Evolutionary conservation across 1,284 basidiomycete genomes (phyloP).

Genomic region (Mycena sp.): DNA sequence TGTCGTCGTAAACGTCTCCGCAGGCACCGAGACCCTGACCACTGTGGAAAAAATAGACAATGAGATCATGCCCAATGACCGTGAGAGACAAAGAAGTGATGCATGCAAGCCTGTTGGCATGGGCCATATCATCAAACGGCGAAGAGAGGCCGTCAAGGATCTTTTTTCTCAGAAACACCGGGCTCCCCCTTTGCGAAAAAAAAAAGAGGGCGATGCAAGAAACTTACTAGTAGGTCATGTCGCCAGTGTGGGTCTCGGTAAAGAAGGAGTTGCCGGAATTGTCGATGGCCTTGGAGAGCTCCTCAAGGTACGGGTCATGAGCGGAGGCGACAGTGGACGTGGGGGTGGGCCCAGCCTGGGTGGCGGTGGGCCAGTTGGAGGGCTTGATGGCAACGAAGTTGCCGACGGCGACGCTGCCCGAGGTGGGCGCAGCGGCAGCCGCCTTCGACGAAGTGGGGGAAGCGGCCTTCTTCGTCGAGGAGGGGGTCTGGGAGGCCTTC

Average conservation of each 20-base stretch:
- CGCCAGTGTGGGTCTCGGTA: slow-evolving; percentile 29
- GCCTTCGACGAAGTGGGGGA: slow-evolving; percentile 5
- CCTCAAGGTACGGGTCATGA: slow-evolving; percentile 37
- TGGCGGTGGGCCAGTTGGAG: slow-evolving; percentile 36
- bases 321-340: slow-evolving; percentile 35
- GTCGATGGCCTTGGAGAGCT: slow-evolving; percentile 39
- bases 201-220: background rate
- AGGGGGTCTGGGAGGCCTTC: background rate
- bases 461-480: no score
- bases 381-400: slow-evolving; percentile 30
- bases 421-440: background rate
- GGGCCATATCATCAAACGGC: background rate
- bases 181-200: no score
- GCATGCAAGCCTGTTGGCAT: no score
- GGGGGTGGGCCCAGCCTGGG: slow-evolving; percentile 33
- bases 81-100: no score
- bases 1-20: slow-evolving; percentile 41
- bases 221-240: slow-evolving; percentile 44
- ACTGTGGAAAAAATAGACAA: slow-evolving; percentile 28
- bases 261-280: slow-evolving; percentile 33
- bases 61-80: slow-evolving; percentile 9
- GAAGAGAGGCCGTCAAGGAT: background rate
- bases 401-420: slow-evolving; percentile 19
- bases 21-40: slow-evolving; percentile 40
- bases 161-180: no score